Percentiles rank a stretch among this genome's conserved stretches.
phyloP scores from a whole-genome alignment of 2,329 filamentous ascomycete species.

The Aureobasidium mangrovei region DNA sequence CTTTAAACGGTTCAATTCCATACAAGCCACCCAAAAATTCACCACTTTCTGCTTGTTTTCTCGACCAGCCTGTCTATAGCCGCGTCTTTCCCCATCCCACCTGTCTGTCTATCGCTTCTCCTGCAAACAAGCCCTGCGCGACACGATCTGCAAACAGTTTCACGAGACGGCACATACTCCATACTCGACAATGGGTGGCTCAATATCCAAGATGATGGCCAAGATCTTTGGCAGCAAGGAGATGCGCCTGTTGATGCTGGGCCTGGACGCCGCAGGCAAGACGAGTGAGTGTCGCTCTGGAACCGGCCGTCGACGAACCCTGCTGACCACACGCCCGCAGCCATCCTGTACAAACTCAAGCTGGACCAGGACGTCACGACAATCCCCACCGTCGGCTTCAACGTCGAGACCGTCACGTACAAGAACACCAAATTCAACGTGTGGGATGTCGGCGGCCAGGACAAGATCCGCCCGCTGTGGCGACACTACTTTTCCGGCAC shows the following conservation, averaged over 20 bases:
- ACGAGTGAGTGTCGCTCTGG: constrained; percentile 50
- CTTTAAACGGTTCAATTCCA: not conserved
- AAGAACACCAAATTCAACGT: constrained; percentile 99
- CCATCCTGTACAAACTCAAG: constrained; percentile 99
- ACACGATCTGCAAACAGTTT: not conserved
- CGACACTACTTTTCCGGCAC: constrained; percentile 99
- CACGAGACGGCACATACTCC: not conserved
- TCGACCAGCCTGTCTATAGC: not conserved
- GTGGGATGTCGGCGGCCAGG: constrained; percentile 99
- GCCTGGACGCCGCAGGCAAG: constrained; percentile 94
- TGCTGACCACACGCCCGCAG: constrained; percentile 23
- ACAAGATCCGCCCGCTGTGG: constrained; percentile 99
- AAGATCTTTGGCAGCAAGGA: constrained; percentile 99
- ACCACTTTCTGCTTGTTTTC: not conserved
- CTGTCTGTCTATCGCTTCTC: not conserved
- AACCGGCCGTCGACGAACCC: not conserved
- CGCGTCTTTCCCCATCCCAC: not conserved
- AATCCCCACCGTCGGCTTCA: constrained; percentile 98
- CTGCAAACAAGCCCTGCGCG: not conserved
- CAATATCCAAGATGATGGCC: constrained; percentile 90
- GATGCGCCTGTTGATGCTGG: constrained; percentile 96
- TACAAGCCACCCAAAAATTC: not conserved
- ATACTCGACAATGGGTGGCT: constrained; percentile 68
- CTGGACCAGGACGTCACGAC: constrained; percentile 98
- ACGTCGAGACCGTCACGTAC: constrained; percentile 99